Percentiles rank a stretch among this genome's conserved stretches.
Conservation (phyloP, 495 filamentous ascomycete genomes). For the Aspergillus conjunctus region DNA sequence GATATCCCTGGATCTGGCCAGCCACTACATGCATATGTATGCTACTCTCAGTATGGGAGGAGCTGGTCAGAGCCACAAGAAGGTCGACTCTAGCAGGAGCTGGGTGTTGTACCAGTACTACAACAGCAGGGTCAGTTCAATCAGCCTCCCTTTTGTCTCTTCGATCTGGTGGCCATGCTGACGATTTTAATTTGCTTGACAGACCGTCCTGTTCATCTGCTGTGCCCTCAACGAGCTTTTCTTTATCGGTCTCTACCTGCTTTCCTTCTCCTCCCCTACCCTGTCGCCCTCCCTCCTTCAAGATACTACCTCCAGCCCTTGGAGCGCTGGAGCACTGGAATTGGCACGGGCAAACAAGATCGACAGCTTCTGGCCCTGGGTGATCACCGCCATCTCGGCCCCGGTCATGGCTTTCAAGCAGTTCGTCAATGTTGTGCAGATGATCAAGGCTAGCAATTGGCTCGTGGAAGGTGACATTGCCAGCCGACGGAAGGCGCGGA, state of each 20-base stretch:
- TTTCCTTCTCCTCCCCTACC: slow-evolving; percentile 88
- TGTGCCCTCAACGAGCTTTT: slow-evolving; percentile 92
- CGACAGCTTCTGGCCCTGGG: slow-evolving; percentile 81
- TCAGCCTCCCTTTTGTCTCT: background rate
- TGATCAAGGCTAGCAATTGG: slow-evolving; percentile 92
- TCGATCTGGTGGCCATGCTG: slow-evolving; percentile 4
- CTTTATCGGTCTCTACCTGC: slow-evolving; percentile 96
- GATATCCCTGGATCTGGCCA: slow-evolving; percentile 88
- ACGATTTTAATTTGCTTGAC: slow-evolving; percentile 13
- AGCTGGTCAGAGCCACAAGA: slow-evolving; percentile 83
- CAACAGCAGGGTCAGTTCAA: slow-evolving; percentile 77
- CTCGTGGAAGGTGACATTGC: slow-evolving; percentile 80
- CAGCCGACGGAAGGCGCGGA: slow-evolving; percentile 32
- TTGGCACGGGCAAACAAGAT: slow-evolving; percentile 93
- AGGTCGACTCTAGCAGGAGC: slow-evolving; percentile 66
- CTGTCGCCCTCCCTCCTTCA: slow-evolving; percentile 81
- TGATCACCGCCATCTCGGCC: slow-evolving; percentile 75
- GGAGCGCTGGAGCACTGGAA: slow-evolving; percentile 89
- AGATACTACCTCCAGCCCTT: slow-evolving; percentile 73
- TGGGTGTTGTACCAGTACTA: slow-evolving; percentile 94
- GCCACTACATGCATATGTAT: slow-evolving; percentile 99
- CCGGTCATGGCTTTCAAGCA: slow-evolving; percentile 93
- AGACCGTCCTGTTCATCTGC: slow-evolving; percentile 90
- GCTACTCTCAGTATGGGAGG: slow-evolving; percentile 82
- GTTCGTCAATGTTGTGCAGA: slow-evolving; percentile 88